These are phyloP conservation scores for Suillus plorans DNA, from an alignment of 768 basidiomycete species.

Conservation along the genomic window DNA sequence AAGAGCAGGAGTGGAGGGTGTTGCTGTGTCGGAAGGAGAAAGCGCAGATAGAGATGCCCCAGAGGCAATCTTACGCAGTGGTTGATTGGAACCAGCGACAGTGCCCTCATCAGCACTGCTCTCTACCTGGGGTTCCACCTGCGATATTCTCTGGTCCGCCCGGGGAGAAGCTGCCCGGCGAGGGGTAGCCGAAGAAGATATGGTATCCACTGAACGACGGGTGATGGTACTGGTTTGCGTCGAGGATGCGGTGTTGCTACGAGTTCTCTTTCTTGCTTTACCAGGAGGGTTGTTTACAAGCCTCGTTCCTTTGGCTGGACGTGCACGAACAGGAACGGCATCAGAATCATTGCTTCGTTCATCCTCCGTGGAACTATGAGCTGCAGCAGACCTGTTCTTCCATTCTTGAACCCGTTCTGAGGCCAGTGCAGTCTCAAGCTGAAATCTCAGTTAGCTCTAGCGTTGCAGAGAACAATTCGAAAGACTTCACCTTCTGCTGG, in stretches of 20 bases:
- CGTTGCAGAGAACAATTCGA: background rate
- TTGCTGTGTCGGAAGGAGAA: conserved; percentile 19
- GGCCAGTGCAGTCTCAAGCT: conserved; percentile 78
- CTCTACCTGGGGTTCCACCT: conserved; percentile 38
- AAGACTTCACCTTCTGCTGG: conserved; percentile 77
- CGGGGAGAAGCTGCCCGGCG: conserved; percentile 28
- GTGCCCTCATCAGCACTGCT: conserved; percentile 14
- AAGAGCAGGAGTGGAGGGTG: conserved; percentile 36
- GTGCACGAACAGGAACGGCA: conserved; percentile 38
- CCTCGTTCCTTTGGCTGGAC: conserved; percentile 37
- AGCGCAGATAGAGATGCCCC: conserved; percentile 29
- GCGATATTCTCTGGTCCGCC: conserved; percentile 37
- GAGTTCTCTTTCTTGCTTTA: conserved; percentile 43
- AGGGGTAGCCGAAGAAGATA: conserved; percentile 21
- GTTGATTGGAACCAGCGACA: conserved; percentile 23
- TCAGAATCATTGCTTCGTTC: conserved; percentile 62
- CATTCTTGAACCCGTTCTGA: conserved; percentile 46
- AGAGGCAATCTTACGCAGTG: conserved; percentile 35
- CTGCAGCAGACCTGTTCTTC: conserved; percentile 28
- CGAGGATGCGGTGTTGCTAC: conserved; percentile 67
- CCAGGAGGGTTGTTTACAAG: conserved; percentile 30
- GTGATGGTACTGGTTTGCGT: conserved; percentile 43
- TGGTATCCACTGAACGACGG: conserved; percentile 24
- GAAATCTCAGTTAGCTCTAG: conserved; percentile 9
- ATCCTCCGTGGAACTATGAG: conserved; percentile 36